These are phyloP conservation scores for Pythium chondricola DNA, from an alignment of 352 stramenopile species.

Conservation along the genomic window DNA sequence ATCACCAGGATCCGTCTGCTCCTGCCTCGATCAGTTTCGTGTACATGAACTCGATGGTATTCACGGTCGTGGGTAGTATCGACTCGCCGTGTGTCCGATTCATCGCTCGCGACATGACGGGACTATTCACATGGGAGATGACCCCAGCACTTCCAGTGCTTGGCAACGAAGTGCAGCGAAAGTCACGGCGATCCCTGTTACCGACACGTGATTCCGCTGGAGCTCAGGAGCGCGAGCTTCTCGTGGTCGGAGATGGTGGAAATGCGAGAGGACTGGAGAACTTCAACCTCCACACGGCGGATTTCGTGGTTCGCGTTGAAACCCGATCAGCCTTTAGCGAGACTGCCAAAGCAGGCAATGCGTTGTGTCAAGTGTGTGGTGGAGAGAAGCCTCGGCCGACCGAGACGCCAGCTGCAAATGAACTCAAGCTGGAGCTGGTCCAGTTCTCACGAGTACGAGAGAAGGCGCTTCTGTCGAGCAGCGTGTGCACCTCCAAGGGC, in stretches of 20 bases:
- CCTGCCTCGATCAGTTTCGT: constrained; percentile 71
- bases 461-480: constrained; percentile 55
- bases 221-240: constrained; percentile 29
- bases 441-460: constrained; percentile 64
- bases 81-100: constrained; percentile 72
- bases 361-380: constrained; percentile 44
- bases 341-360: constrained; percentile 13
- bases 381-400: constrained; percentile 36
- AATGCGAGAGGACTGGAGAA: constrained; percentile 25
- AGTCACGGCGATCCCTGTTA: constrained; percentile 10
- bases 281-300: constrained; percentile 33
- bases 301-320: constrained; percentile 52
- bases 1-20: constrained; percentile 17
- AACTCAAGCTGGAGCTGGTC: constrained; percentile 33
- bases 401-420: constrained; percentile 5
- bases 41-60: constrained; percentile 85
- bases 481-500: constrained; percentile 57
- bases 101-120: constrained; percentile 81
- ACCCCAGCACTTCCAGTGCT: constrained; percentile 9
- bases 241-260: constrained; percentile 17
- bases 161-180: constrained; percentile 2
- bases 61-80: constrained; percentile 76
- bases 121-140: constrained; percentile 82
- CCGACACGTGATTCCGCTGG: not conserved
- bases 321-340: constrained; percentile 39